These are phyloP conservation scores for Myriosclerotinia curreyana DNA, from an alignment of 2,329 filamentous ascomycete genomes.

Conservation along the genomic window DNA sequence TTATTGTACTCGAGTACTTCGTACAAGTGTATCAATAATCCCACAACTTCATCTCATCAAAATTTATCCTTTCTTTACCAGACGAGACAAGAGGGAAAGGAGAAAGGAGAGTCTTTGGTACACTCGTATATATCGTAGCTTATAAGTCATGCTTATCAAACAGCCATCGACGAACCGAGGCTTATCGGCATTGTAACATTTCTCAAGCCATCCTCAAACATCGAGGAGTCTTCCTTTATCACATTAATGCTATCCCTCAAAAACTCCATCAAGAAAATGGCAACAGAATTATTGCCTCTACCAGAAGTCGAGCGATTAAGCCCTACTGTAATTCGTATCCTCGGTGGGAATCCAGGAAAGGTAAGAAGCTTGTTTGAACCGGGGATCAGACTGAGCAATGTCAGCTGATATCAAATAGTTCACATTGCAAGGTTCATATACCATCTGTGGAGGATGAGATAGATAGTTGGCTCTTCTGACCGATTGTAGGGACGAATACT, in stretches of 20 bases:
- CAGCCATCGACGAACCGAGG: slow-evolving; percentile 13
- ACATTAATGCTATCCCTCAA: slow-evolving; percentile 5
- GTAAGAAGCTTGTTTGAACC: slow-evolving; percentile 41
- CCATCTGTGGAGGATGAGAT: neutral
- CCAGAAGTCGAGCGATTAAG: slow-evolving; percentile 76
- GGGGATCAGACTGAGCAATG: neutral
- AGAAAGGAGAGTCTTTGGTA: neutral
- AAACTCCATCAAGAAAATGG: slow-evolving; percentile 33
- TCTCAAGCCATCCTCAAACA: neutral
- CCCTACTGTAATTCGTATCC: slow-evolving; percentile 73
- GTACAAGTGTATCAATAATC: neutral
- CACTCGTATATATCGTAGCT: neutral
- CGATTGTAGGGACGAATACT: slow-evolving; percentile 82
- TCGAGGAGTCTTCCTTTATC: neutral
- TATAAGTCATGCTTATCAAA: slow-evolving; percentile 8
- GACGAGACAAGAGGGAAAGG: neutral
- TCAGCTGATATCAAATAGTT: slow-evolving; percentile 44
- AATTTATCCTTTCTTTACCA: neutral
- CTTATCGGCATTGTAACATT: slow-evolving; percentile 18
- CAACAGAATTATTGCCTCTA: slow-evolving; percentile 43
- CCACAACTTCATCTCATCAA: neutral
- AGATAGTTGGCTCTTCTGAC: slow-evolving; percentile 19
- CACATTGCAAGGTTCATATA: slow-evolving; percentile 54
- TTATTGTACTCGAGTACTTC: no score
- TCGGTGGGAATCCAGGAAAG: slow-evolving; percentile 90